phyloP scores from a whole-genome alignment of 1,284 basidiomycete genomes.

The Meripilus lineatus region DNA sequence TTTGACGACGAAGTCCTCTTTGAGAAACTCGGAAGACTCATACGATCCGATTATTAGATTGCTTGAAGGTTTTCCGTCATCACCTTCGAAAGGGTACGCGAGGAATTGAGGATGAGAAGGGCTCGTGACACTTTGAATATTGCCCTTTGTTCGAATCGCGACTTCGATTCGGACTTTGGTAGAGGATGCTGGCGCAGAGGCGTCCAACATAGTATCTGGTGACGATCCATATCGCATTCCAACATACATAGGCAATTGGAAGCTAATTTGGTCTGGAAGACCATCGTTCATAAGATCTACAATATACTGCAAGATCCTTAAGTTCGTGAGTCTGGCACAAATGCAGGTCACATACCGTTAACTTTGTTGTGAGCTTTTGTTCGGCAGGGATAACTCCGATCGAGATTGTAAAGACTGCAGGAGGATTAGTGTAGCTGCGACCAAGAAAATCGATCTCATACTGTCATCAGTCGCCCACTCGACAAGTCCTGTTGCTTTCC shows the following conservation, averaged over 20 bases:
- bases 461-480: slow-evolving; percentile 48
- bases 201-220: slow-evolving; percentile 30
- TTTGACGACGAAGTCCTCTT: slow-evolving; percentile 8
- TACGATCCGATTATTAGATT: slow-evolving; percentile 1
- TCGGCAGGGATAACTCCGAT: slow-evolving; percentile 44
- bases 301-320: slow-evolving; percentile 23
- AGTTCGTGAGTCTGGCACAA: background rate
- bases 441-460: slow-evolving; percentile 24
- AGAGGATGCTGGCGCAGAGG: slow-evolving; percentile 13
- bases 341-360: slow-evolving; percentile 36
- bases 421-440: background rate
- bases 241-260: slow-evolving; percentile 45
- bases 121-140: slow-evolving; percentile 7
- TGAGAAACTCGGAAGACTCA: slow-evolving; percentile 9
- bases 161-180: slow-evolving; percentile 6
- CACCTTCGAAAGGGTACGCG: slow-evolving; percentile 1
- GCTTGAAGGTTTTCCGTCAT: background rate
- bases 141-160: slow-evolving; percentile 8
- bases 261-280: slow-evolving; percentile 39
- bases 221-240: slow-evolving; percentile 46
- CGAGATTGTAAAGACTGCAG: slow-evolving; percentile 51
- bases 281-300: slow-evolving; percentile 43
- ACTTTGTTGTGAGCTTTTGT: slow-evolving; percentile 32
- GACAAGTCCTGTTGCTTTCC: slow-evolving; percentile 40
- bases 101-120: slow-evolving; percentile 7